These are phyloP conservation scores for Plantago lanceolata DNA, from an alignment of 305 asterid species.

Conservation along the genomic window DNA sequence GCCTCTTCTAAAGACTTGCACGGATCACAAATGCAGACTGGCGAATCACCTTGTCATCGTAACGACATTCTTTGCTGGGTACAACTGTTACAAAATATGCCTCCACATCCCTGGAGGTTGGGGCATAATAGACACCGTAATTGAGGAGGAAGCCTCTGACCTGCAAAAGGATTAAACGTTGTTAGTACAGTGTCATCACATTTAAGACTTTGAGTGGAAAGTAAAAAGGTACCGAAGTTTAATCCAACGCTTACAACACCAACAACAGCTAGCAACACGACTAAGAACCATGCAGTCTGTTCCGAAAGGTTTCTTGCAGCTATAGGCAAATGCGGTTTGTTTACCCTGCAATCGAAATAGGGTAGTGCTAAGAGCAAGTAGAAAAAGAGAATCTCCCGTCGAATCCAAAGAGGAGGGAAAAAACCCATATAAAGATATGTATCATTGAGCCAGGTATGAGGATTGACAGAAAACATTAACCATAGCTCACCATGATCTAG, in stretches of 20 bases:
- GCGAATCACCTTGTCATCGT: conserved; percentile 98
- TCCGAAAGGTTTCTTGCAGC: conserved; percentile 97
- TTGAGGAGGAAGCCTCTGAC: conserved; percentile 96
- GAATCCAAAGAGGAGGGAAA: too few species aligned
- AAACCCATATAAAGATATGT: too few species aligned
- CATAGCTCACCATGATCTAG: too few species aligned
- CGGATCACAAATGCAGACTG: conserved; percentile 92
- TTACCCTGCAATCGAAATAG: conserved; percentile 64
- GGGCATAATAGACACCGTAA: conserved; percentile 92
- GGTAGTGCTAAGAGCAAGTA: too few species aligned
- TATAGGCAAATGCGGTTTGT: conserved; percentile 96
- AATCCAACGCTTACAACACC: conserved; percentile 71
- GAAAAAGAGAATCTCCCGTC: too few species aligned
- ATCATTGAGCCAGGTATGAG: too few species aligned
- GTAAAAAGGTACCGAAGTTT: conserved; percentile 33
- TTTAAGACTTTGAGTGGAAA: background rate
- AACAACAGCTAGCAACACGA: conserved; percentile 56
- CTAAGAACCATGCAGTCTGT: conserved; percentile 82
- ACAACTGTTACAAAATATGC: conserved; percentile 79
- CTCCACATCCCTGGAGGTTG: conserved; percentile 99
- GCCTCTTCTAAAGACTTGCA: conserved; percentile 92
- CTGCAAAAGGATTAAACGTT: conserved; percentile 35
- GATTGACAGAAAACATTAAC: too few species aligned
- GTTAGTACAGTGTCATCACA: conserved; percentile 11
- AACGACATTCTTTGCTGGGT: conserved; percentile 83